Percentiles rank a stretch among this genome's conserved stretches.
These are phyloP conservation scores for Microbotryum intermedium DNA, from an alignment of 1,284 basidiomycete genomes.

Conservation along the genomic window DNA sequence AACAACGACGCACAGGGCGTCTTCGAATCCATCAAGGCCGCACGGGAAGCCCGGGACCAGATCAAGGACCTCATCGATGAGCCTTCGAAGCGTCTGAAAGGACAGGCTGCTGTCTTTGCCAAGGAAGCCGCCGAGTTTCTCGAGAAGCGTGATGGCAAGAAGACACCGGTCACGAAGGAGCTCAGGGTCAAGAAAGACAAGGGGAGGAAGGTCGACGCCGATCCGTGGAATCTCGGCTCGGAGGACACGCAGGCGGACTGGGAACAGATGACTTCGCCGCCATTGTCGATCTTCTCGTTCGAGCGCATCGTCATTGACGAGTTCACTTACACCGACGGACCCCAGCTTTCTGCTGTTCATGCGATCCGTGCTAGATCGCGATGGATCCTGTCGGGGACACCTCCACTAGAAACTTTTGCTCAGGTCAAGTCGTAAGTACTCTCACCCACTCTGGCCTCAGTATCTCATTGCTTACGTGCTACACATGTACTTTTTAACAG, in stretches of 20 bases:
- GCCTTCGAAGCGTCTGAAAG: slow-evolving; percentile 60
- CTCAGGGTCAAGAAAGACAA: slow-evolving; percentile 27
- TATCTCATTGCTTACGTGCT: neutral
- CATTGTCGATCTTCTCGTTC: slow-evolving; percentile 79
- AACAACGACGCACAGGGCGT: slow-evolving; percentile 49
- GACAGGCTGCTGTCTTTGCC: slow-evolving; percentile 44
- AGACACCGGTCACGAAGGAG: slow-evolving; percentile 3
- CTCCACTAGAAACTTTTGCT: slow-evolving; percentile 82
- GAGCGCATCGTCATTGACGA: slow-evolving; percentile 84
- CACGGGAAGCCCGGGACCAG: slow-evolving; percentile 43
- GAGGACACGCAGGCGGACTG: slow-evolving; percentile 60
- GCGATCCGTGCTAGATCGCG: slow-evolving; percentile 66
- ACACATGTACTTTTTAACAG: slow-evolving; percentile 19
- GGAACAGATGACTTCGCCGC: slow-evolving; percentile 67
- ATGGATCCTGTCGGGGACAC: slow-evolving; percentile 95
- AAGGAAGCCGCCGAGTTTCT: slow-evolving; percentile 38
- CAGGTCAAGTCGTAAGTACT: slow-evolving; percentile 63
- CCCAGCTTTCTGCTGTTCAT: slow-evolving; percentile 68
- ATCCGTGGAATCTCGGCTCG: slow-evolving; percentile 68
- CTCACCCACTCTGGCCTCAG: neutral
- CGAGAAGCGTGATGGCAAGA: slow-evolving; percentile 18
- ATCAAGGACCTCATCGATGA: slow-evolving; percentile 31
- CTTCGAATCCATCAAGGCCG: slow-evolving; percentile 53
- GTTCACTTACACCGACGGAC: slow-evolving; percentile 83
- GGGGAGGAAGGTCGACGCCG: slow-evolving; percentile 51